Base-by-base conservation (phyloP, 768 basidiomycete genomes). In the Suillus brevipes region DNA sequence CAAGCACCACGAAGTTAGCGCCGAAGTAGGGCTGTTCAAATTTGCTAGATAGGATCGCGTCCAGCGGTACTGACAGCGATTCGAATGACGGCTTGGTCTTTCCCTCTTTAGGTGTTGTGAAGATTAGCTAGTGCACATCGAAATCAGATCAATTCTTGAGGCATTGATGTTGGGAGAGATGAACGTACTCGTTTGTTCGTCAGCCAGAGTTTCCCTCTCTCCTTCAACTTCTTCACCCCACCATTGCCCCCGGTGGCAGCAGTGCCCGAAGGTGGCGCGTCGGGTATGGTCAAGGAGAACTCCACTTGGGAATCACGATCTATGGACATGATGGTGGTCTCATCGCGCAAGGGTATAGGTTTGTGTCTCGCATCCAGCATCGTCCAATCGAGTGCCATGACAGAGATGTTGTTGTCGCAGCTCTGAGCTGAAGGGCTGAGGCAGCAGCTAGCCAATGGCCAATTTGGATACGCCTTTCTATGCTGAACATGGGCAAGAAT, bases 341-440 rank as follows among this genome's bases (percentile, higher is more conserved):
- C 92, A 52, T 85, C 75, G 0, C 84, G 86, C 23, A 92, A 78
- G 18, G 89, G 89, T 12, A 91, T 78, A 6, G 89, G 89, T 12
- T 82, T 77, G 60, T 85, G 82, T 31, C 64, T 58, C 49, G 87
- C 81, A 63, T 81, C 81, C 31, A 92, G 80, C 83, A 90, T 90
- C 0, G 84, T 83, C 88, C 89, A 92, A 79, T 94, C 92, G 50
- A 94, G 81, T 8, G 91, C 88, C 92, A 93, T 93, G 58, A 12
- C 28, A 25, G 8, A 40, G 67, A 63, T 43, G 62, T 67, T 7
- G 34, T 63, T 25, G 31, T 10, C 40, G 10, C 25, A 59, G 25
- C 25, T 25, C 6, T 7, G 34, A 5, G 34, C 34, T 34, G 34
- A 2, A 37, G 37, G 3, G 37, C 37, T 53, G 28, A 31, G 31